Conservation (phyloP, 495 filamentous ascomycete genomes). For the Penicillium cataractarum region DNA sequence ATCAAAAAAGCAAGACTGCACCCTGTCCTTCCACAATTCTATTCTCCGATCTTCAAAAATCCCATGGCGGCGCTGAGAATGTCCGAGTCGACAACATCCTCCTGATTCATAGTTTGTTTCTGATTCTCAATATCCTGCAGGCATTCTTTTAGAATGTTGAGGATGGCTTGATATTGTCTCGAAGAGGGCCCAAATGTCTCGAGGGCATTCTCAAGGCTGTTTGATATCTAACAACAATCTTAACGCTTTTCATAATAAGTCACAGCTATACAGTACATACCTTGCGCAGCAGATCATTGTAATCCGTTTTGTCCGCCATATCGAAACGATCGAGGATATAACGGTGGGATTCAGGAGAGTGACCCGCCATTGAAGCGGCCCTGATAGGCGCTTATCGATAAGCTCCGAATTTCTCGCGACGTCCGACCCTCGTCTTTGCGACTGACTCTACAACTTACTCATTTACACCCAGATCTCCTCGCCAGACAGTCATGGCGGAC, state of each 20-base stretch:
- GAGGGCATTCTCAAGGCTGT: slow-evolving; percentile 46
- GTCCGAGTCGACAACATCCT: slow-evolving; percentile 34
- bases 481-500: slow-evolving; percentile 48
- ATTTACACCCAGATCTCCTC: not conserved
- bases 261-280: slow-evolving; percentile 26
- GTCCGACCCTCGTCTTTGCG: slow-evolving; percentile 9
- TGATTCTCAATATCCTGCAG: slow-evolving; percentile 37
- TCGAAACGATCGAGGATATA: not conserved
- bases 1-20: slow-evolving; percentile 8
- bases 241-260: too few species aligned
- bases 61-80: slow-evolving; percentile 44
- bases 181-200: slow-evolving; percentile 47
- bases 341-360: not conserved
- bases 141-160: slow-evolving; percentile 42
- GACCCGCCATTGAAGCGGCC: not conserved
- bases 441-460: not conserved
- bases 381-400: slow-evolving; percentile 27
- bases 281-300: slow-evolving; percentile 38
- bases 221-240: slow-evolving; percentile 36
- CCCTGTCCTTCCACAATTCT: not conserved
- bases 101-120: slow-evolving; percentile 6
- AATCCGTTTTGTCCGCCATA: slow-evolving; percentile 20
- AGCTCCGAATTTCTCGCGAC: slow-evolving; percentile 20
- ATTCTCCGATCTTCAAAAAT: slow-evolving; percentile 42
- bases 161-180: slow-evolving; percentile 40